Base-by-base conservation (phyloP, 2,329 filamentous ascomycete genomes). In the Alternaria alternata region DNA sequence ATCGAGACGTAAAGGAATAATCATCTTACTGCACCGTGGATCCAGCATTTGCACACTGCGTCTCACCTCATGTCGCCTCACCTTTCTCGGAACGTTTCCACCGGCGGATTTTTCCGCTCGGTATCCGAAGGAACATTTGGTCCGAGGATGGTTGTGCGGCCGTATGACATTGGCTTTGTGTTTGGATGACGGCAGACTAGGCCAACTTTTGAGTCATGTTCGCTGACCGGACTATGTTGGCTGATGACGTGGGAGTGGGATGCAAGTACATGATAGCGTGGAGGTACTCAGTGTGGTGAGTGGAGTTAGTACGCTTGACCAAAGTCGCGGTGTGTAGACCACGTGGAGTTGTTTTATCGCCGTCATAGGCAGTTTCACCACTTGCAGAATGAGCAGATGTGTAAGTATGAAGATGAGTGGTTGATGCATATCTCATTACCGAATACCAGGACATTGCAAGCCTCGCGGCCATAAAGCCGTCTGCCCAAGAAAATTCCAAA, bases 181-280 rank as follows among this genome's bases (percentile, higher is more conserved):
- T 22, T 12, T 7, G 38, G 4, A 22, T 14, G 9, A n/a, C 46
- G 5, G 18, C 30, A 34, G 30, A 48, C 30, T 36, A n/a, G 30
- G n/a, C 46, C 32, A 24, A 6, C 7, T 1, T 11, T 5, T 49
- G 32, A 36, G 46, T 26, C 32, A 38, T 11, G 62, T 44, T 61
- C 61, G 42, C 57, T 66, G 44, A 65, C 59, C 14, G 63, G 54
- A 54, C 63, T 55, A 14, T 65, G 58, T 49, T 65, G 66, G 22
- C 53, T 64, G 34, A 66, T 58, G 36, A 65, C 39, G 22, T 63
- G 42, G 34, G 20, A 38, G 46, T 38, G 46, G 30, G 20, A 38
- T 49, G 20, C 4, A 42, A 8, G 11, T 16, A 20, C 18, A 41
- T 12, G 12, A 7, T 42, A 42, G 18, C 20, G 39, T 42, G 39